These are phyloP conservation scores for Noccaea bulbosa DNA, from an alignment of 345 rosid genomes.

Conservation along the genomic window DNA sequence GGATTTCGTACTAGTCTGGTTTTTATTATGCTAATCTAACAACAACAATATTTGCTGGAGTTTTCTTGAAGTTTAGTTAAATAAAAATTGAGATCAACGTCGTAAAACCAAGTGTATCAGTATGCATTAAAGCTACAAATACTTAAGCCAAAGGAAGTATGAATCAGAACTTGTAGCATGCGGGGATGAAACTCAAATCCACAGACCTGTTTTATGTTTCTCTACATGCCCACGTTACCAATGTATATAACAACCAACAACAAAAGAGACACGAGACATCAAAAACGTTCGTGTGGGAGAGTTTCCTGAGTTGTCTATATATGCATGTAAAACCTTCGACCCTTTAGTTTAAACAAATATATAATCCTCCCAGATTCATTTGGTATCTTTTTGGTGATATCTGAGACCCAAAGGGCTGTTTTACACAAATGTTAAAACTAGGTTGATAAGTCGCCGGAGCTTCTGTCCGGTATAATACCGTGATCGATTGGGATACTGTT, in stretches of 20 bases:
- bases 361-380: constrained; percentile 22
- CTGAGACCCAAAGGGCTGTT: constrained; percentile 15
- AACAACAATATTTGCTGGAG: too few species aligned
- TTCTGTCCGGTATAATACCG: constrained; percentile 10
- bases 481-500: constrained; percentile 38
- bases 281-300: constrained; percentile 36
- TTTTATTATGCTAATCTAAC: not conserved
- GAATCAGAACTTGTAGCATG: constrained; percentile 13
- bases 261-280: constrained; percentile 38
- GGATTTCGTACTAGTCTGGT: too few species aligned
- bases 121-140: not conserved
- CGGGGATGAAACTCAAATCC: constrained; percentile 1
- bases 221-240: constrained; percentile 31
- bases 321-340: constrained; percentile 23
- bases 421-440: constrained; percentile 32
- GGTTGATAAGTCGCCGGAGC: constrained; percentile 35
- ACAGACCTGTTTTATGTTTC: constrained; percentile 24
- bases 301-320: constrained; percentile 29
- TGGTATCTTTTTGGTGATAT: constrained; percentile 1
- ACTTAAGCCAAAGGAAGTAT: not conserved
- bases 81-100: not conserved
- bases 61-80: too few species aligned
- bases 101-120: not conserved
- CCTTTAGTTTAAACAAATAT: constrained; percentile 24
- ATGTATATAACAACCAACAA: constrained; percentile 40